A percentile compares a stretch with the other conserved stretches of the same genome.
These are phyloP conservation scores for Pseudogymnoascus sp. DNA, from an alignment of 2,329 filamentous ascomycete genomes.

Conservation along the genomic window DNA sequence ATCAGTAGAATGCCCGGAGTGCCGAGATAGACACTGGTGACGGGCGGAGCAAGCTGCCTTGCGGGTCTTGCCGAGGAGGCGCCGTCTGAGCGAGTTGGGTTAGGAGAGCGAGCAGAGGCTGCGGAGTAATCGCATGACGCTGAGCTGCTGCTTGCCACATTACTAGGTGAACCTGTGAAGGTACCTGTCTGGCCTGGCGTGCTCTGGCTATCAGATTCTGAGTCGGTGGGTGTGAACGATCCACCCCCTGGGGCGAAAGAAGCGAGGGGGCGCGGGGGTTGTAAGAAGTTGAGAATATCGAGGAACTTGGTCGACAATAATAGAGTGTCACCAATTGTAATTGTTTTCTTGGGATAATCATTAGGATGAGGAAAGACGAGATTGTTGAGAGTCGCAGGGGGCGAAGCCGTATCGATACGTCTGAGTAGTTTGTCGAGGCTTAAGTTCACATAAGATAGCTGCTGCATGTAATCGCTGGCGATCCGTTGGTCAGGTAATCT, in stretches of 20 bases:
- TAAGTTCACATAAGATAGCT: conserved; percentile 1
- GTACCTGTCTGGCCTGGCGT: not conserved
- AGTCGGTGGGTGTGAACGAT: not conserved
- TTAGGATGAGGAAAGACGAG: conserved; percentile 1
- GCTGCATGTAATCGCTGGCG: not conserved
- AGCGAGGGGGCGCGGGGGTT: not conserved
- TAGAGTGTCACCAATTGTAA: not conserved
- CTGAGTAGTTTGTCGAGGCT: not conserved
- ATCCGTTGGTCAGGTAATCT: not conserved
- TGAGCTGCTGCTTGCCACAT: not conserved
- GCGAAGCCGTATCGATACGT: not conserved
- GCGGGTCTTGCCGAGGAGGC: not conserved
- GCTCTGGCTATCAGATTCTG: not conserved
- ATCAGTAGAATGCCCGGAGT: not conserved
- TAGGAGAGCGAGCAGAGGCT: not conserved
- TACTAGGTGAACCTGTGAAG: not conserved
- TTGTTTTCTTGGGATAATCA: not conserved
- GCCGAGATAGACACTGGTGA: conserved; percentile 1
- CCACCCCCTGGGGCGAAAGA: not conserved
- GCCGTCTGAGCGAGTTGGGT: not conserved
- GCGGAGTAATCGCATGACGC: not conserved
- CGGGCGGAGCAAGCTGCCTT: not conserved
- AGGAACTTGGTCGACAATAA: not conserved
- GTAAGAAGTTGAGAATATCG: not conserved
- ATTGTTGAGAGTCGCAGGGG: not conserved